Evolutionary conservation across 192 early-diverging fungal genomes (phyloP), one percentile per base, ranked within the genome.

Genomic region (Dispira simplex): DNA sequence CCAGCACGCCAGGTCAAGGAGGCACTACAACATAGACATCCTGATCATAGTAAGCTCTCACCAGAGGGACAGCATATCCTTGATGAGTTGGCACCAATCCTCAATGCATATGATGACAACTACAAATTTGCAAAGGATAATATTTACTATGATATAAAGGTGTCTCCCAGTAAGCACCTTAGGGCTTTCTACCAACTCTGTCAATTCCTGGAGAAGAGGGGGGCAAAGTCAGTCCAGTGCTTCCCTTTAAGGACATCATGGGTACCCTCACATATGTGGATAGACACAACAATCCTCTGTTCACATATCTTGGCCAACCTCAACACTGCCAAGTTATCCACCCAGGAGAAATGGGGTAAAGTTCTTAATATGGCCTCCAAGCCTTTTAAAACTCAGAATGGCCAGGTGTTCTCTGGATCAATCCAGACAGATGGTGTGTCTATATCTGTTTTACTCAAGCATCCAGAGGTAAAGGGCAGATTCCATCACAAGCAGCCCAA

Each of bases 81-180:
- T 39, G 32, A 39, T 6, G 6, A 39, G 32, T 39, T 39, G 32
- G 32, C 32, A 39, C 32, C 32, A 39, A 39, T 39, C 32, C 32
- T 39, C 32, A 39, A 6, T 39, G 32, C 6, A 1, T 39, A 39
- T 6, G 3, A 39, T 39, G 3, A 39, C 3, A 6, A 39, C 6
- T 1, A 39, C 6, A 6, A 4, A 39, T 39, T 39, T 39, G 32
- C 32, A 39, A 39, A 4, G 32, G 64, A 64, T 45, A 39, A 64
- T 20, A 64, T 64, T 32, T 64, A 53, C 43, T 64, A 64, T 54
- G 64, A 64, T 43, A 51, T 51, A 32, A 53, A 53, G 64, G 49
- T 16, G 3, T 52, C 27, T 9, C 64, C 64, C 5, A 3, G 49
- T 0, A 16, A 46, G 26, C 64, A 64, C 44, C 2, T 53, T 32